Evolutionary conservation across 192 early-diverging fungal genomes (phyloP), one percentile per base, ranked within the genome.

Genomic region (Coemansia javaensis): DNA sequence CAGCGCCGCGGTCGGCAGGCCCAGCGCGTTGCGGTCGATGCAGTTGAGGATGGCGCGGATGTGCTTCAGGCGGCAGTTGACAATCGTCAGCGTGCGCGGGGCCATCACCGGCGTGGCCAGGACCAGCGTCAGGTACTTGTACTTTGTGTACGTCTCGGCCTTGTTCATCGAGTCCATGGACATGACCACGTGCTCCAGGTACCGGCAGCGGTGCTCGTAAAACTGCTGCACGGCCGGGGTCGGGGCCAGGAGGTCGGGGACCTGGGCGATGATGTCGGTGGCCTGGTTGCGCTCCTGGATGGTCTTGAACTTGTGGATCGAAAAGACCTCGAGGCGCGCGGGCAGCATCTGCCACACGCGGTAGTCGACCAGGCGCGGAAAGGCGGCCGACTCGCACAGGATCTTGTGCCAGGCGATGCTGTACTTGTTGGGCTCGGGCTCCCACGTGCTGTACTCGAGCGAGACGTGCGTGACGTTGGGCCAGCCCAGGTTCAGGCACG

Each of bases 141-240:
- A 72, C 52, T 72, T 72, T 43, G 68, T 72, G 39, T 60, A 72
- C 0, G 68, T 72, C 49, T 72, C 68, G 9, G 68, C 68, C 47
- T 64, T 56, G 53, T 65, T 72, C 47, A 72, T 64, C 48, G 68
- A 72, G 40, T 72, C 68, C 68, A 72, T 72, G 12, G 68, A 72
- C 68, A 72, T 64, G 11, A 72, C 68, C 20, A 72, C 62, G 32
- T 72, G 68, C 27, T 72, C 68, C 32, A 72, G 34, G 36, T 72
- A 65, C 11, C 68, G 43, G 44, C 68, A 72, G 3, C 68, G 37
- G 35, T 72, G 68, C 53, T 72, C 68, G 48, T 72, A 72, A 40
- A 72, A 72, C 68, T 72, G 68, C 41, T 72, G 68, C 23, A 72
- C 68, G 0, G 62, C 68, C 0, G 53, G 53, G 11, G 62, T 72